phyloP scores from a whole-genome alignment of 768 basidiomycete species.

The Plicaturopsis crispa region DNA sequence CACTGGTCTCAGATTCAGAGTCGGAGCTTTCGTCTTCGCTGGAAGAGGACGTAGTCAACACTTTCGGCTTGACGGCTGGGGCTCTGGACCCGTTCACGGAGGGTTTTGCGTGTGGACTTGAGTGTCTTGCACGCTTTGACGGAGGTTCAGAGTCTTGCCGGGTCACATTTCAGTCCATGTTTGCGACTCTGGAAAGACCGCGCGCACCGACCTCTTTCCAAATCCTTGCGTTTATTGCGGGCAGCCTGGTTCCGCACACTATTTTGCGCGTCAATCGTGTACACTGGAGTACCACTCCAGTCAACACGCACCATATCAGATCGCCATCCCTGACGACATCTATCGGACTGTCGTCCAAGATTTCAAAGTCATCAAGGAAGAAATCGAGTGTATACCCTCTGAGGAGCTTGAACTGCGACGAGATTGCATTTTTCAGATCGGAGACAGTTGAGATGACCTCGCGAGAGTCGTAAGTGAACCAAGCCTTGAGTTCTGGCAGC shows the following conservation, averaged over 20 bases:
- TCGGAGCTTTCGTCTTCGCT: too few relatives aligned
- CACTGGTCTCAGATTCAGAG: too few relatives aligned
- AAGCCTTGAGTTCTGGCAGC: slow-evolving; percentile 41
- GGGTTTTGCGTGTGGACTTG: too few relatives aligned
- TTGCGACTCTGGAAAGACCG: not conserved
- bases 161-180: not conserved
- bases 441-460: slow-evolving; percentile 17
- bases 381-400: slow-evolving; percentile 16
- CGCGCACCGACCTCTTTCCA: not conserved
- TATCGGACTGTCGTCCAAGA: slow-evolving; percentile 31
- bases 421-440: slow-evolving; percentile 32
- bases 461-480: slow-evolving; percentile 43
- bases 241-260: not conserved
- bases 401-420: slow-evolving; percentile 23
- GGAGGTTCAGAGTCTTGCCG: not conserved
- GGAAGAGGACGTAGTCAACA: not conserved
- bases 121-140: not conserved
- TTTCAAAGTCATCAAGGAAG: slow-evolving; percentile 39
- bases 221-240: not conserved
- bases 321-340: slow-evolving; percentile 41
- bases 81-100: not conserved
- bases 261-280: not conserved
- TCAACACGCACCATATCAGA: slow-evolving; percentile 19
- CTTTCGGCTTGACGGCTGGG: not conserved
- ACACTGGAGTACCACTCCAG: too few relatives aligned